Conservation (phyloP, 345 rosid species). For the Gossypium thurberi region DNA sequence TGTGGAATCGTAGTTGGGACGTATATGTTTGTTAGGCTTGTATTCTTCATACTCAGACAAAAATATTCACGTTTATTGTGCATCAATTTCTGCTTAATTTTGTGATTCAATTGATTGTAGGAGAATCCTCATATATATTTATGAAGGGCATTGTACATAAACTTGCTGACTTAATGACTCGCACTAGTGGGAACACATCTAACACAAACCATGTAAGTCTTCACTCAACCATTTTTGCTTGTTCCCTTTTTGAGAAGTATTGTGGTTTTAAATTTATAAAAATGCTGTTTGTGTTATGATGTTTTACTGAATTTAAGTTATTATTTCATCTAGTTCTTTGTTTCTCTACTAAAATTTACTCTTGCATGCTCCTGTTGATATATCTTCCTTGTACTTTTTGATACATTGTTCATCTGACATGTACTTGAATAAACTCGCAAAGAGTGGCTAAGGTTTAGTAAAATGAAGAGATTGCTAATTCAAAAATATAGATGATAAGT, state of each 20-base stretch:
- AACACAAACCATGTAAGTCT: constrained; percentile 47
- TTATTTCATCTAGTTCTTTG: neutral
- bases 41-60: neutral
- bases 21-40: neutral
- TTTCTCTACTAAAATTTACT: neutral
- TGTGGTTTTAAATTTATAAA: neutral
- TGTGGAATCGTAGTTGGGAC: neutral
- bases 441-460: neutral
- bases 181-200: constrained; percentile 28
- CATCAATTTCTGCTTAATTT: neutral
- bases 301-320: neutral
- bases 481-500: neutral
- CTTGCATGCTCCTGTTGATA: neutral
- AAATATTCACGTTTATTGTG: neutral
- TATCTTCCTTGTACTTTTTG: neutral
- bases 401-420: neutral
- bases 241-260: neutral
- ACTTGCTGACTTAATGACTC: constrained; percentile 58
- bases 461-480: neutral
- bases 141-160: constrained; percentile 51
- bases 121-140: constrained; percentile 45
- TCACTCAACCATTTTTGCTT: neutral
- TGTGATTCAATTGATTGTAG: constrained; percentile 32
- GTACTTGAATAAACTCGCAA: neutral
- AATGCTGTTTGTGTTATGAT: neutral